Evolutionary conservation across 208 protist species (phyloP).

Genomic region (Acanthamoeba quina): DNA sequence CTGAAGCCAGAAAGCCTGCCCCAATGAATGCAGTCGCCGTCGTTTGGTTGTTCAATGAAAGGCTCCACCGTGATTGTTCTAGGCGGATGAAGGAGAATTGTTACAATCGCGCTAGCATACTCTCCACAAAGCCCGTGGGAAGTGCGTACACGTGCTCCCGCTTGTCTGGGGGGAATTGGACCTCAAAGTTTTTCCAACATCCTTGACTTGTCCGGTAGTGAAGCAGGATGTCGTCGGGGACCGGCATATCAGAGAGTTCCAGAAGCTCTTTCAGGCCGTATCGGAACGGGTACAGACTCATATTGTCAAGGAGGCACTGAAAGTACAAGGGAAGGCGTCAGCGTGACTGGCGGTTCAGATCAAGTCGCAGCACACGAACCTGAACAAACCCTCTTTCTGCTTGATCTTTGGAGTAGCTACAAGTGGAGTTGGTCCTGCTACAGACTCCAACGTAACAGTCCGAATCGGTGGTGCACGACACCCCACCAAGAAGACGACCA

Average conservation of each 20-base stretch:
- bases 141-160: neutral
- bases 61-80: no score
- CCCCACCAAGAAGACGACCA: neutral
- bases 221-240: neutral
- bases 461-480: neutral
- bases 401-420: neutral
- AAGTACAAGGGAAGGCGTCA: neutral
- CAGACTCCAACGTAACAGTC: neutral
- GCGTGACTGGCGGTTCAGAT: no score
- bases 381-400: neutral
- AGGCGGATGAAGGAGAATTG: no score
- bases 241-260: neutral
- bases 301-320: neutral
- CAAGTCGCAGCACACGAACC: neutral
- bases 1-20: neutral
- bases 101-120: fast-evolving
- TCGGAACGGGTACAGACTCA: neutral
- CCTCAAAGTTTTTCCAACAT: neutral
- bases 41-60: no score
- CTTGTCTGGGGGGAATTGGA: neutral
- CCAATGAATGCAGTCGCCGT: neutral
- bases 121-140: no score
- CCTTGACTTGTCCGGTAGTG: neutral
- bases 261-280: neutral
- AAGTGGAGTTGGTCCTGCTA: neutral